A percentile compares a stretch with the other conserved stretches of the same genome.
Evolutionary conservation across 2,329 filamentous ascomycete species (phyloP).

Genomic region (Apiospora hydei): DNA sequence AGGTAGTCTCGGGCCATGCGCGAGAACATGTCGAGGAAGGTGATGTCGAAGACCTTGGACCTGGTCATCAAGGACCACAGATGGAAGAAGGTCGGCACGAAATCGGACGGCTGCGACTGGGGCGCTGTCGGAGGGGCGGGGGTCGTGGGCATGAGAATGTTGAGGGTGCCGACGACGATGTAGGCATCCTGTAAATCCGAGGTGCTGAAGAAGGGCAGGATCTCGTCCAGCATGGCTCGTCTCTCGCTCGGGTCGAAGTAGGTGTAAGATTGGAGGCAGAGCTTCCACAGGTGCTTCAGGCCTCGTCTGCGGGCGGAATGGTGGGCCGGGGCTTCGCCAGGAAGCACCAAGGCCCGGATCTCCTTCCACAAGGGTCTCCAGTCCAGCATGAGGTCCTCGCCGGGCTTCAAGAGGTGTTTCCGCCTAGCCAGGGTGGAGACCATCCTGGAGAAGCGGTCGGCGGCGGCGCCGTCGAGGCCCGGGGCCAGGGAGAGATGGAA

Average conservation of each 20-base stretch:
- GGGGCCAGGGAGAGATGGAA: slow-evolving; percentile 93
- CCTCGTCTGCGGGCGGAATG: slow-evolving; percentile 63
- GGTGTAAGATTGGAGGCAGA: slow-evolving; percentile 87
- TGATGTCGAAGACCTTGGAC: slow-evolving; percentile 85
- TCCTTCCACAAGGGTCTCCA: slow-evolving; percentile 95
- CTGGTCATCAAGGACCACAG: slow-evolving; percentile 93
- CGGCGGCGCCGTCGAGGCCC: slow-evolving; percentile 80
- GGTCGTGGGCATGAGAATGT: slow-evolving; percentile 85
- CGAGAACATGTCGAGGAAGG: slow-evolving; percentile 89
- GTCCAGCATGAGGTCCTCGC: slow-evolving; percentile 88
- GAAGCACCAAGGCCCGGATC: slow-evolving; percentile 87
- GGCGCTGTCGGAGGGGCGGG: slow-evolving; percentile 74
- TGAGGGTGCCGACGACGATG: slow-evolving; percentile 88
- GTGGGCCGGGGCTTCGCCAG: slow-evolving; percentile 77
- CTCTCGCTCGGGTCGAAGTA: slow-evolving; percentile 93
- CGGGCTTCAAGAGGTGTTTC: slow-evolving; percentile 92
- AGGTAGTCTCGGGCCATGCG: slow-evolving; percentile 86
- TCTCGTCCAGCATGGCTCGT: slow-evolving; percentile 80
- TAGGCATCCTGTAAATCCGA: slow-evolving; percentile 93
- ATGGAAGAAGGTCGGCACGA: slow-evolving; percentile 94
- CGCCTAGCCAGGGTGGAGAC: slow-evolving; percentile 92
- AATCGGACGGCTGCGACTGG: slow-evolving; percentile 85
- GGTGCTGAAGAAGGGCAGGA: slow-evolving; percentile 88
- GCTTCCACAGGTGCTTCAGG: slow-evolving; percentile 77
- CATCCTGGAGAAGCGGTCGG: slow-evolving; percentile 96